Percentiles rank a stretch among this genome's conserved stretches.
These are phyloP conservation scores for Wickerhamiella cacticola DNA, from an alignment of 805 yeast genomes.

Conservation along the genomic window DNA sequence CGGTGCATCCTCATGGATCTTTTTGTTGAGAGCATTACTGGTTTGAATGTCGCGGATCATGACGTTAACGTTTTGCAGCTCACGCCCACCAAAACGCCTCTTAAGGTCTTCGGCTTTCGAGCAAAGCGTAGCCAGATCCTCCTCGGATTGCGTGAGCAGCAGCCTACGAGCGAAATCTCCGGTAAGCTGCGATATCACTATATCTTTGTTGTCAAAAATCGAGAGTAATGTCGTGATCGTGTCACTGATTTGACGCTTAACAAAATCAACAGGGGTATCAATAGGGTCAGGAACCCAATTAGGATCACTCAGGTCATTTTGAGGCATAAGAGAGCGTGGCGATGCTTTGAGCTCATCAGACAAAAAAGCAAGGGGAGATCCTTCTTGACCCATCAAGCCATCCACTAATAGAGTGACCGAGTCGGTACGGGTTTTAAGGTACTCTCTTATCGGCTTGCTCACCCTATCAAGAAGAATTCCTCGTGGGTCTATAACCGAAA, in stretches of 20 bases:
- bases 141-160: slow-evolving; percentile 29
- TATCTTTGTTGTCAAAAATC: slow-evolving; percentile 56
- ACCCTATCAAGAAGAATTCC: slow-evolving; percentile 74
- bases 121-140: slow-evolving; percentile 28
- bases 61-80: slow-evolving; percentile 60
- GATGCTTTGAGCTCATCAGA: slow-evolving; percentile 37
- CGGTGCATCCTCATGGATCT: slow-evolving; percentile 18
- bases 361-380: slow-evolving; percentile 39
- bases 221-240: slow-evolving; percentile 60
- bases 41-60: slow-evolving; percentile 54
- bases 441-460: slow-evolving; percentile 59
- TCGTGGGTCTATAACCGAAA: slow-evolving; percentile 68
- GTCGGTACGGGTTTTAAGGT: slow-evolving; percentile 62
- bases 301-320: slow-evolving; percentile 34
- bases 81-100: slow-evolving; percentile 51
- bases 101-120: slow-evolving; percentile 44
- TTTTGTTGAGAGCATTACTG: slow-evolving; percentile 15
- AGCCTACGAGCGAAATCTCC: slow-evolving; percentile 47
- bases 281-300: slow-evolving; percentile 79
- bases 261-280: slow-evolving; percentile 81
- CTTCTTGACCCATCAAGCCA: slow-evolving; percentile 46
- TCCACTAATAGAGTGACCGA: slow-evolving; percentile 55
- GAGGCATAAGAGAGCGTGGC: slow-evolving; percentile 5
- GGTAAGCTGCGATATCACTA: slow-evolving; percentile 54
- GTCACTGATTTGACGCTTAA: slow-evolving; percentile 41